phyloP scores from a whole-genome alignment of 495 filamentous ascomycete species.

The Talaromyces thailandensis region DNA sequence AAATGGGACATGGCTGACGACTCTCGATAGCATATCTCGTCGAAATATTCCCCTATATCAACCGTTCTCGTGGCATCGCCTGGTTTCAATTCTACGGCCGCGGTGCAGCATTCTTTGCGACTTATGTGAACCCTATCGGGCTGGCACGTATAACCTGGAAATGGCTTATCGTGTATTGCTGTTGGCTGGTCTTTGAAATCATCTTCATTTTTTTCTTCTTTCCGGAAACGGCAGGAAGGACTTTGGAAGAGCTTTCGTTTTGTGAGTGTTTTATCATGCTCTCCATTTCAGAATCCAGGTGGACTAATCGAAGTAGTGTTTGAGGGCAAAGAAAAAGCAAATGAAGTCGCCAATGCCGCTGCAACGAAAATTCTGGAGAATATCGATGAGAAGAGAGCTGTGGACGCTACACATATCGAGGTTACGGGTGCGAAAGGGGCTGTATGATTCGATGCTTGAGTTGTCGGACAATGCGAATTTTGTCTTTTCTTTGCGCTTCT shows the following conservation, averaged over 20 bases:
- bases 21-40: slow-evolving; percentile 22
- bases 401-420: neutral
- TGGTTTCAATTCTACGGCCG: slow-evolving; percentile 56
- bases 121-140: slow-evolving; percentile 57
- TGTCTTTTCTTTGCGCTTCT: neutral
- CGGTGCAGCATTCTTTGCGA: slow-evolving; percentile 47
- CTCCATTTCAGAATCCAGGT: neutral
- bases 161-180: slow-evolving; percentile 50
- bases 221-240: slow-evolving; percentile 53
- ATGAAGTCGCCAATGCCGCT: slow-evolving; percentile 30
- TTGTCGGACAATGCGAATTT: neutral
- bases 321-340: slow-evolving; percentile 39
- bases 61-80: slow-evolving; percentile 51
- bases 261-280: slow-evolving; percentile 27
- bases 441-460: neutral
- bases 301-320: slow-evolving; percentile 35
- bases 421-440: neutral
- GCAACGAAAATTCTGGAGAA: slow-evolving; percentile 28
- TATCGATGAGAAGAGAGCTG: neutral
- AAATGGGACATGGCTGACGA: neutral
- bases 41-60: slow-evolving; percentile 55
- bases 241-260: slow-evolving; percentile 57
- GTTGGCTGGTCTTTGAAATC: slow-evolving; percentile 49
- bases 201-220: slow-evolving; percentile 55
- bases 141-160: slow-evolving; percentile 50